Conservation (phyloP, 129 eudicot genomes). For the Lonicera japonica region DNA sequence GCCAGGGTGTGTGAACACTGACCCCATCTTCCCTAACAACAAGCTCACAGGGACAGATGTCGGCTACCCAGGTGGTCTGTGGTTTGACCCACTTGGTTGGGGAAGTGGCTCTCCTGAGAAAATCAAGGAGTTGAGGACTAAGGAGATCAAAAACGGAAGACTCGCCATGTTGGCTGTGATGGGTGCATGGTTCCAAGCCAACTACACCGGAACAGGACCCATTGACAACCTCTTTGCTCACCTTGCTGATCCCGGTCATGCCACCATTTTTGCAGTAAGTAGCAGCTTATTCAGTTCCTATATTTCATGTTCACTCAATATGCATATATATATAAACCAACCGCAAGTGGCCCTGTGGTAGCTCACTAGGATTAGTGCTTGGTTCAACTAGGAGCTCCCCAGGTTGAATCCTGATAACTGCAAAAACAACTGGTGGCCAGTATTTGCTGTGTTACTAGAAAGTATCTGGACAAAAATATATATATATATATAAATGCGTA, state of each 20-base stretch:
- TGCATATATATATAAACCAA: too few species aligned
- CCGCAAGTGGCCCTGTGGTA: too few species aligned
- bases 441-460: too few species aligned
- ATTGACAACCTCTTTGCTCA: conserved; percentile 97
- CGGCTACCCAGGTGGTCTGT: conserved; percentile 99
- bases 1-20: conserved; percentile 95
- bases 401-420: too few species aligned
- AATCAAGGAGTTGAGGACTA: conserved; percentile 85
- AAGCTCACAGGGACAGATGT: conserved; percentile 99
- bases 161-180: conserved; percentile 98
- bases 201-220: conserved; percentile 95
- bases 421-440: too few species aligned
- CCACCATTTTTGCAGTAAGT: conserved; percentile 97
- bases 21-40: conserved; percentile 99
- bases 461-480: too few species aligned
- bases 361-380: too few species aligned
- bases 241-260: conserved; percentile 99
- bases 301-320: background rate
- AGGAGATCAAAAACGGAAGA: conserved; percentile 98
- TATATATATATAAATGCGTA: too few species aligned
- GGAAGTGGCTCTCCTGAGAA: conserved; percentile 79
- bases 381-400: too few species aligned
- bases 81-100: conserved; percentile 98
- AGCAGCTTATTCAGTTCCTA: background rate
- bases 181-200: conserved; percentile 99